These are phyloP conservation scores for Plasmodiophora brassicae DNA, from an alignment of 208 protist genomes.

Conservation along the genomic window DNA sequence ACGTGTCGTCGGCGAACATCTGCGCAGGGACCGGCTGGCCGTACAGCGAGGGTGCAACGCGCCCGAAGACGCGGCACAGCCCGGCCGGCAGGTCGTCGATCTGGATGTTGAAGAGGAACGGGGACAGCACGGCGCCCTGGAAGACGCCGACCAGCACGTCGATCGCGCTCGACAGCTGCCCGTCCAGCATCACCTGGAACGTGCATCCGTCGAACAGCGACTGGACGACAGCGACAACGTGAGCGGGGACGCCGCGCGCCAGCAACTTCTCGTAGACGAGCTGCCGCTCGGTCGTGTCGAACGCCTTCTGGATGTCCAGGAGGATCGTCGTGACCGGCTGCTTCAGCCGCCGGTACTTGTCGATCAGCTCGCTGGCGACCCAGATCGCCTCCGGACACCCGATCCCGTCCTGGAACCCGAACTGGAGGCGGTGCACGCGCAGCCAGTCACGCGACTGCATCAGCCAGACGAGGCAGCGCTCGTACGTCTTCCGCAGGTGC, in stretches of 20 bases:
- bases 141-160: neutral
- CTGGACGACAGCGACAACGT: neutral
- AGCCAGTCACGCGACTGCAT: neutral
- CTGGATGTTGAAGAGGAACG: neutral
- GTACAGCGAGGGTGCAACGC: no score
- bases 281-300: neutral
- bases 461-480: neutral
- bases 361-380: neutral
- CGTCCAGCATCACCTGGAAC: neutral
- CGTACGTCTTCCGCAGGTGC: neutral
- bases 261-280: neutral
- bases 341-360: neutral
- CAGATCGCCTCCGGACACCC: neutral
- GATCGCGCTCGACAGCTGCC: neutral
- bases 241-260: neutral
- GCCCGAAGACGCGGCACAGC: no score
- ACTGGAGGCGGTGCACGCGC: neutral
- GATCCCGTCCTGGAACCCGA: neutral
- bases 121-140: neutral
- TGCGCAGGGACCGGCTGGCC: no score
- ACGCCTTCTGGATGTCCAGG: slow-evolving; percentile 11
- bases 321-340: neutral
- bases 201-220: neutral
- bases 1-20: no score
- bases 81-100: neutral